Percentiles rank a stretch among this genome's conserved stretches.
Conservation (phyloP, 768 basidiomycete genomes). For the Lentinula lateritia region DNA sequence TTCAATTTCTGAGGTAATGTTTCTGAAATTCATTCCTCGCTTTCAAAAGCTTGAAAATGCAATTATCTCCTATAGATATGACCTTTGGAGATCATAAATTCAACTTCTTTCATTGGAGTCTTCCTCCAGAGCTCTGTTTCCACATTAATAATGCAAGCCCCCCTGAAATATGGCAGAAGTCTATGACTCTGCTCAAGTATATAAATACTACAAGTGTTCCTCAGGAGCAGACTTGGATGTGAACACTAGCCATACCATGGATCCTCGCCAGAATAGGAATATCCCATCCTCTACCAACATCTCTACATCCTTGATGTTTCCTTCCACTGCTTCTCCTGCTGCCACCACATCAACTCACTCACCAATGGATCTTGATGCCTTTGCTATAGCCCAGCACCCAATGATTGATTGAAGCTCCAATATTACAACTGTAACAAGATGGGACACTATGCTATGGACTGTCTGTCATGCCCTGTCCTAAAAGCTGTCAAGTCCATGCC, state of each 20-base stretch:
- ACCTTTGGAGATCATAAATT: slow-evolving; percentile 5
- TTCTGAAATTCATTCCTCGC: background rate
- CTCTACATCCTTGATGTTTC: background rate
- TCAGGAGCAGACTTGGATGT: background rate
- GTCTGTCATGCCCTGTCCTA: no score
- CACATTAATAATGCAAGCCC: background rate
- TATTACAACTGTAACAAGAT: slow-evolving; percentile 10
- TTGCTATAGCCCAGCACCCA: background rate
- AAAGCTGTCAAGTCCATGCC: no score
- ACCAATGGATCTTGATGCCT: slow-evolving; percentile 8
- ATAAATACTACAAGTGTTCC: slow-evolving; percentile 1
- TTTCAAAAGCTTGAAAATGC: no score
- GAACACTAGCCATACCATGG: background rate
- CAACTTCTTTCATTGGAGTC: background rate
- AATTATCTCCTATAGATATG: background rate
- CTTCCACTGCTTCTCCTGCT: background rate
- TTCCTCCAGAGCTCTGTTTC: background rate
- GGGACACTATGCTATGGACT: slow-evolving; percentile 10
- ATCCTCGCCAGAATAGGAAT: no score
- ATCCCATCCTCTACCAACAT: background rate
- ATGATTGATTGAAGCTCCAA: slow-evolving; percentile 3
- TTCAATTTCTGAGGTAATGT: background rate
- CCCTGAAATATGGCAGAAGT: slow-evolving; percentile 5
- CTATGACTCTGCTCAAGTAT: slow-evolving; percentile 9
- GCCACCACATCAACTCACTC: no score